Conservation (phyloP, 805 yeast genomes). For the Candida nanaspora region DNA sequence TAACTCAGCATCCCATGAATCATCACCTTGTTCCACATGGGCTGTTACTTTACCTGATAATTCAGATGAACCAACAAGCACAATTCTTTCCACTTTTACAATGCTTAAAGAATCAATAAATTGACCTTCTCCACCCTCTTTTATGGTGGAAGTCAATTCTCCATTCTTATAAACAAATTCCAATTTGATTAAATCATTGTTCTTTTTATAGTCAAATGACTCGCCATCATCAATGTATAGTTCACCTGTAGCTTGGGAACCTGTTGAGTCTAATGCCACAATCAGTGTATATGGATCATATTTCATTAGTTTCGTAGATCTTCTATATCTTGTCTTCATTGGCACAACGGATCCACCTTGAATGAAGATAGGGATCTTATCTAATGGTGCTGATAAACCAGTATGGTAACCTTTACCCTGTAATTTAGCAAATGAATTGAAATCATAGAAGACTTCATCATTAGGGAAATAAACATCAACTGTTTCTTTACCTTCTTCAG, state of each 20-base stretch:
- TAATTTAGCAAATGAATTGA: conserved; percentile 25
- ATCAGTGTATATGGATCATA: conserved; percentile 77
- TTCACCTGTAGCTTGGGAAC: conserved; percentile 45
- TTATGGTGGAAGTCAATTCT: conserved; percentile 20
- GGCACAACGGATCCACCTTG: conserved; percentile 76
- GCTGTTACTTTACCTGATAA: conserved; percentile 21
- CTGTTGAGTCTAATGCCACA: conserved; percentile 45
- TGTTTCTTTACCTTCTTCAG: conserved; percentile 38
- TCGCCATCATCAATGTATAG: conserved; percentile 85
- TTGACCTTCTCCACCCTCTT: conserved; percentile 14
- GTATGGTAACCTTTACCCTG: conserved; percentile 33
- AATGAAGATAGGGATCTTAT: conserved; percentile 61
- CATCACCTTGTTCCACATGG: conserved; percentile 29
- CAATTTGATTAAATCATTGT: conserved; percentile 43
- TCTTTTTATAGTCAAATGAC: conserved; percentile 43
- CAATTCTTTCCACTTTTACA: conserved; percentile 47
- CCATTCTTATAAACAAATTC: conserved; percentile 32
- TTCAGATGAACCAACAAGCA: conserved; percentile 33
- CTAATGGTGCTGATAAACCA: conserved; percentile 36
- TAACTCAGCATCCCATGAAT: conserved; percentile 27
- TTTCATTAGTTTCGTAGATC: conserved; percentile 70
- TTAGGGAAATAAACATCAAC: conserved; percentile 49
- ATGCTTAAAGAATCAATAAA: conserved; percentile 21
- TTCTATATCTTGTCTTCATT: conserved; percentile 65
- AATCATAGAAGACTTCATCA: conserved; percentile 49